Conservation (phyloP, 2,329 filamentous ascomycete species). For the Plectosphaerella plurivora region DNA sequence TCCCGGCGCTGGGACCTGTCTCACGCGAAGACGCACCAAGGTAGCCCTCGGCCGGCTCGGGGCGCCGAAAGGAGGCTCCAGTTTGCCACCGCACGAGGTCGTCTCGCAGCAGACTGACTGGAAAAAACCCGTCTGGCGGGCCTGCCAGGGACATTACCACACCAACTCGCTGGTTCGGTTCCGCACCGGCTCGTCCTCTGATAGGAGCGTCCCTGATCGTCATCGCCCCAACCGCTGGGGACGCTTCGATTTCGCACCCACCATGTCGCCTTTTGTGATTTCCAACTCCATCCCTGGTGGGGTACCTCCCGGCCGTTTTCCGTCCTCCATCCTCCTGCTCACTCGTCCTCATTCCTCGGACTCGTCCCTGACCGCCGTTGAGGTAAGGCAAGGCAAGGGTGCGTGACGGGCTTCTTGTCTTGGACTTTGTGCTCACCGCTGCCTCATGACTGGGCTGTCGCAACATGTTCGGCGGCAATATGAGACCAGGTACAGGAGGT, state of each 20-base stretch:
- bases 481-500: too few species aligned
- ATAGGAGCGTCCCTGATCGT: background rate
- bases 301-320: too few species aligned
- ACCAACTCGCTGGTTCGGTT: background rate
- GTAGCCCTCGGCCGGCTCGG: background rate
- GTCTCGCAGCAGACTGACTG: background rate
- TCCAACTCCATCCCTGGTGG: too few species aligned
- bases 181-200: background rate
- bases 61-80: background rate
- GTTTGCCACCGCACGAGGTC: background rate
- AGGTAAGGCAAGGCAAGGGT: too few species aligned
- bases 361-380: too few species aligned
- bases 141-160: background rate
- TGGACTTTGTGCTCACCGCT: too few species aligned
- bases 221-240: background rate
- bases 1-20: background rate
- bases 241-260: too few species aligned
- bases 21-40: background rate
- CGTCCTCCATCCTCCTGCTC: too few species aligned
- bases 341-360: too few species aligned
- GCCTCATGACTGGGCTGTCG: background rate
- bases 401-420: too few species aligned
- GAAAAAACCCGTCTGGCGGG: background rate
- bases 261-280: too few species aligned
- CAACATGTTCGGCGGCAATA: background rate